These are phyloP conservation scores for Metarhizium brunneum DNA, from an alignment of 2,329 filamentous ascomycete genomes.

Conservation along the genomic window DNA sequence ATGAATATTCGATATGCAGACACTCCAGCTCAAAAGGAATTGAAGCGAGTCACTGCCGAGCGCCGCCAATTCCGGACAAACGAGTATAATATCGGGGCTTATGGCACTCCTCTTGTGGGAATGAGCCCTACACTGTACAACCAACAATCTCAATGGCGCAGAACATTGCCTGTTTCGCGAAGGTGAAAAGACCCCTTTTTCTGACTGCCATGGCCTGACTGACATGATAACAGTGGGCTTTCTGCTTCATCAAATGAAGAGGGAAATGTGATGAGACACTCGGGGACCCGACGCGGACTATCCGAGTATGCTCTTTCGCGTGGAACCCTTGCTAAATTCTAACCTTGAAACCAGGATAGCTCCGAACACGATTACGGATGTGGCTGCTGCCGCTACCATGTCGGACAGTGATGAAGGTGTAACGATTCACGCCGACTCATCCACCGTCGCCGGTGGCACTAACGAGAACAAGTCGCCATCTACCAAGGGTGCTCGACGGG, in stretches of 20 bases:
- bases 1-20: conserved; percentile 96
- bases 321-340: conserved; percentile 19
- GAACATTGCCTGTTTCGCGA: conserved; percentile 19
- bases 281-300: conserved; percentile 22
- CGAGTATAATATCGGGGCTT: conserved; percentile 76
- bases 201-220: background rate
- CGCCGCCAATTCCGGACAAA: conserved; percentile 92
- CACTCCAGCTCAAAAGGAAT: conserved; percentile 89
- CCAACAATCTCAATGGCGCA: conserved; percentile 28
- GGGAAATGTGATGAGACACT: conserved; percentile 17
- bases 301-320: conserved; percentile 25
- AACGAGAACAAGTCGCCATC: conserved; percentile 41
- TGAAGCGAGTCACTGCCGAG: conserved; percentile 93
- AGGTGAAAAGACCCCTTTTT: conserved; percentile 17
- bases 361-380: conserved; percentile 30
- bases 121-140: conserved; percentile 32
- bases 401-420: conserved; percentile 43
- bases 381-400: conserved; percentile 27
- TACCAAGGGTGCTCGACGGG: conserved; percentile 30
- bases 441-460: conserved; percentile 26
- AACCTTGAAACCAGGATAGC: conserved; percentile 25
- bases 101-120: conserved; percentile 53
- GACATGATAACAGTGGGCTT: conserved; percentile 13
- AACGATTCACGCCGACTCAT: conserved; percentile 44
- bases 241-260: conserved; percentile 21